Conservation (phyloP, 1,284 basidiomycete species). For the Trichosporon sp. region DNA sequence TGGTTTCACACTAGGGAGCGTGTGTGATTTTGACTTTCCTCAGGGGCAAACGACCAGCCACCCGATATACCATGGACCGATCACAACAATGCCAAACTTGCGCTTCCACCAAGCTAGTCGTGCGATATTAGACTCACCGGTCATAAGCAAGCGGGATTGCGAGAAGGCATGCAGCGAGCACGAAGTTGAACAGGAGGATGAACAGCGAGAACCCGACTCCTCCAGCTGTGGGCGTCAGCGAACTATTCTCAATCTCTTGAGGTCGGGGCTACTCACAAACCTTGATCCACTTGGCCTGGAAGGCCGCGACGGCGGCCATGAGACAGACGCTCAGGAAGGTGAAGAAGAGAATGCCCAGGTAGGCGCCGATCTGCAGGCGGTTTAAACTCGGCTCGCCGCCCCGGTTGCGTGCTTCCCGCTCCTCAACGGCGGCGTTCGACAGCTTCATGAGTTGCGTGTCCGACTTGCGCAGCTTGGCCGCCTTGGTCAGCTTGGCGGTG, state of each 20-base stretch:
- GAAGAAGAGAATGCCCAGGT: conserved; percentile 65
- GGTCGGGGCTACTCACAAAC: conserved; percentile 66
- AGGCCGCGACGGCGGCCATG: conserved; percentile 79
- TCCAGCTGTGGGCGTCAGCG: conserved; percentile 64
- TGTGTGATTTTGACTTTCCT: conserved; percentile 18
- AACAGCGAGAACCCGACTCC: conserved; percentile 83
- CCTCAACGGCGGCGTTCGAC: conserved; percentile 16
- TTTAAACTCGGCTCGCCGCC: conserved; percentile 3
- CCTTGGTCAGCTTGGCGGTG: conserved; percentile 7
- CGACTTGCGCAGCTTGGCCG: conserved; percentile 15
- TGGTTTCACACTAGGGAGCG: neutral
- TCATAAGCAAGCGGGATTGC: conserved; percentile 79
- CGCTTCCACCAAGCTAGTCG: too few species aligned
- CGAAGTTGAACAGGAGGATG: conserved; percentile 70
- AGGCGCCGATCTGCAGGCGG: conserved; percentile 14
- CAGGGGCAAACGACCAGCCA: conserved; percentile 18
- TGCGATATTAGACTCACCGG: conserved; percentile 59
- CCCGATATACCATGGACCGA: conserved; percentile 12
- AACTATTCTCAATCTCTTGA: too few species aligned
- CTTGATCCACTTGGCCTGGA: conserved; percentile 79
- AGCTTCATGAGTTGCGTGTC: conserved; percentile 13
- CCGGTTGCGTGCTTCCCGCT: conserved; percentile 5
- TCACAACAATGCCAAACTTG: conserved; percentile 6
- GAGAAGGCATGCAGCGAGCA: conserved; percentile 71
- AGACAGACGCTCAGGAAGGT: conserved; percentile 85